Evolutionary conservation across 2,329 filamentous ascomycete genomes (phyloP).

Genomic region (Ascochyta rabiei): DNA sequence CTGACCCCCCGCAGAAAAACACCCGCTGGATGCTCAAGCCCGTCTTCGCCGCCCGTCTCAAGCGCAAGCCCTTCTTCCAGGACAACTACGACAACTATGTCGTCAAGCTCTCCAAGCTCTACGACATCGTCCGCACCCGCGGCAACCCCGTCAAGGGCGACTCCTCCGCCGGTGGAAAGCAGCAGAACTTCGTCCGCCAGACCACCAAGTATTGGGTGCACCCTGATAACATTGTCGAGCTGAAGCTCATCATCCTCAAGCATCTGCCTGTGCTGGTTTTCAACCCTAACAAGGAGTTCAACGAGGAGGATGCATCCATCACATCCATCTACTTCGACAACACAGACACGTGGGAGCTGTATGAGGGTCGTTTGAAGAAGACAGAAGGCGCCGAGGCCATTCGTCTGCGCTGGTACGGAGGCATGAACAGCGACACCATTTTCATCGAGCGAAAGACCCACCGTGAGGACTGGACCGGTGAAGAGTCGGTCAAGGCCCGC

Average conservation of each 20-base stretch:
- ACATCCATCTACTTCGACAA: conserved; percentile 99
- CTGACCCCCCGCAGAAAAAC: conserved; percentile 71
- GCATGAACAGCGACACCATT: conserved; percentile 92
- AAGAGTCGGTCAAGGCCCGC: conserved; percentile 97
- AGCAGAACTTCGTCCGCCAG: conserved; percentile 95
- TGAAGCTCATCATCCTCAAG: conserved; percentile 97
- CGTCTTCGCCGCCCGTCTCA: conserved; percentile 92
- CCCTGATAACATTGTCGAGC: conserved; percentile 94
- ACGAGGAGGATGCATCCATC: conserved; percentile 87
- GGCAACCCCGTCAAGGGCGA: conserved; percentile 94
- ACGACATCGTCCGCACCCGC: conserved; percentile 90
- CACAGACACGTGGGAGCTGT: conserved; percentile 89
- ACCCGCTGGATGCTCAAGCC: conserved; percentile 92
- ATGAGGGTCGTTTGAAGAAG: conserved; percentile 94
- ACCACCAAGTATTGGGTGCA: conserved; percentile 99
- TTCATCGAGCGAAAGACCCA: conserved; percentile 98
- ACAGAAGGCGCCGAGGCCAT: conserved; percentile 97
- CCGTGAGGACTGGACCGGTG: conserved; percentile 97
- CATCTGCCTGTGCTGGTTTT: conserved; percentile 97
- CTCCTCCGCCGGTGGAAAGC: conserved; percentile 84
- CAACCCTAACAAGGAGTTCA: conserved; percentile 96
- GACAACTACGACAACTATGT: conserved; percentile 98
- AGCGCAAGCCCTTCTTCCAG: conserved; percentile 97
- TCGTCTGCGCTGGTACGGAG: conserved; percentile 94
- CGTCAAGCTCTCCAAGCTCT: conserved; percentile 91